Evolutionary conservation across 352 stramenopile genomes (phyloP), one percentile per base, ranked within the genome.

Genomic region (Globisporangium cystogenes): DNA sequence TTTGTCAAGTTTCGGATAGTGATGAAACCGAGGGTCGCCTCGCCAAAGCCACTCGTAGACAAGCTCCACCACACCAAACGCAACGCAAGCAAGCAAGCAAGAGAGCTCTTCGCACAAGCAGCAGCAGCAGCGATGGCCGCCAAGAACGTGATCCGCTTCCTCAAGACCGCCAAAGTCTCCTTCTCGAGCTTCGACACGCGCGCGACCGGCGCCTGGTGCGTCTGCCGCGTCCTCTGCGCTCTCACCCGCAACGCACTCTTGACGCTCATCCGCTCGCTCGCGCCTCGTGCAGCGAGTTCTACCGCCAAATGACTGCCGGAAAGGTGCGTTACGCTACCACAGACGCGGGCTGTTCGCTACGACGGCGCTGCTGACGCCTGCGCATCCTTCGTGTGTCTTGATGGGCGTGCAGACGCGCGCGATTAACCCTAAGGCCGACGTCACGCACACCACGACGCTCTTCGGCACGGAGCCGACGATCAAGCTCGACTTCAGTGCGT

Each of bases 401-500:
- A 18, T 57, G 26, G 4, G 36, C 4, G n/a, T 37, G 15, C 45
- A 90, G 79, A 92, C 83, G 16, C 78, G 78, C 53, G 65, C 66
- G 42, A 60, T 86, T 53, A 93, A 93, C 70, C 83, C 83, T 20
- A 93, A 93, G 67, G 80, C 76, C 10, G 77, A 92, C 20, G 76
- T 93, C 46, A 53, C 44, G 24, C 71, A 87, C 68, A 72, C 65
- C 20, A 76, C 78, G 53, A 72, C 77, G 55, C 49, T 88, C 24
- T 67, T 68, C 21, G 81, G 78, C 41, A 67, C 72, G 48, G 27
- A 66, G 41, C 83, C 83, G 36, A 70, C 62, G 20, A 90, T 93
- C 65, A 74, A 90, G 51, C 65, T 93, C 53, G 74, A 88, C 51
- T 93, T 93, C 61, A 93, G 83, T 93, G 72, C 57, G 76, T 69